Base-by-base conservation (phyloP, 2,329 filamentous ascomycete genomes). In the Mariannaea sp. region DNA sequence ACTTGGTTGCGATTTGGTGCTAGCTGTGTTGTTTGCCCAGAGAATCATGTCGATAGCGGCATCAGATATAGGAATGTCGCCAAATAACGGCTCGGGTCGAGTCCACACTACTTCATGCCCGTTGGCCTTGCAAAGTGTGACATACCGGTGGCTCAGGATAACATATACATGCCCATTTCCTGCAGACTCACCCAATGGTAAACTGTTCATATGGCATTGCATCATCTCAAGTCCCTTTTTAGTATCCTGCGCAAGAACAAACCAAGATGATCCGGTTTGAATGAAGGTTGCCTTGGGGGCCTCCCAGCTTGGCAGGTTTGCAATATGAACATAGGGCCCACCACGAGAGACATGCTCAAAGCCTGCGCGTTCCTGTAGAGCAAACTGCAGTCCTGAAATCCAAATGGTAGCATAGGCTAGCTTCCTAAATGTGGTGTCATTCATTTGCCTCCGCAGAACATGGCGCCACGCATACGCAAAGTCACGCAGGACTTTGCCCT, bases 381-480 rank as follows among this genome's bases (percentile, higher is more conserved):
- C 53, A 9, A 63, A 61, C 8, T 60, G 24, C 36, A 58, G 32
- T 29, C 8, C 54, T 39, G 47, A 53, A 22, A 65, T 55, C 47
- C 56, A 62, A 14, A 64, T 40, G 4, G 40, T 43, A 1, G 60
- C 63, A 40, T 60, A 60, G n/a, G 54, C 46, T 0, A 65, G 47
- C 36, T 55, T 62, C 26, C 22, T 40, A 20, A 62, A 66, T 1
- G 56, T 62, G 3, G 4, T 38, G 4, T 24, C 40, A 3, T 61
- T 65, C 29, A 60, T 52, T 20, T 44, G 27, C 8, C 51, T 24
- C 9, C 51, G 56, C 29, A 63, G 36, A n/a, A 65, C 1, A 46
- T 66, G 62, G 4, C 62, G 63, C 64, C 60, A 64, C 8, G 38
- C 42, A 26, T 57, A 39, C 1, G 44, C 46, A 55, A 65, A 62